Conservation (phyloP, 2,329 filamentous ascomycete species). For the Sarocladium kiliense region DNA sequence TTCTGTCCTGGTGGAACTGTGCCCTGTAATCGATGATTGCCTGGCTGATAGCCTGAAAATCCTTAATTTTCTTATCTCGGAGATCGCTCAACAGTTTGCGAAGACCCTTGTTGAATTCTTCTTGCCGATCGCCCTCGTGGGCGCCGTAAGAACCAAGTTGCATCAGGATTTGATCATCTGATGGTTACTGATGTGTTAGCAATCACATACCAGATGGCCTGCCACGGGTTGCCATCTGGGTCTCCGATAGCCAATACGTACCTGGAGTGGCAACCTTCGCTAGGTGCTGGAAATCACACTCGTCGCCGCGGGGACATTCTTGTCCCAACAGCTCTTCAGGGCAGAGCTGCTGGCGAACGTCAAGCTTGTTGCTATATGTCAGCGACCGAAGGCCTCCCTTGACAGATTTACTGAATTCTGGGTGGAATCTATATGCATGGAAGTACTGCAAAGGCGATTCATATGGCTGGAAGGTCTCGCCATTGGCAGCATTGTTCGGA, state of each 20-base stretch:
- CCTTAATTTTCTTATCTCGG: conserved; percentile 53
- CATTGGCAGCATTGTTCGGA: conserved; percentile 2
- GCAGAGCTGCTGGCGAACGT: conserved; percentile 69
- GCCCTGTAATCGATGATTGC: conserved; percentile 64
- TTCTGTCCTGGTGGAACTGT: conserved; percentile 58
- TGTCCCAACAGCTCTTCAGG: conserved; percentile 66
- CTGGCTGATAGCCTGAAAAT: conserved; percentile 62
- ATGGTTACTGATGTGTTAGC: conserved; percentile 38
- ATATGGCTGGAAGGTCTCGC: conserved; percentile 52
- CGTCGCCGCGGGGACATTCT: conserved; percentile 62
- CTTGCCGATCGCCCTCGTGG: conserved; percentile 55
- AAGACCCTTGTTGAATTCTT: conserved; percentile 58
- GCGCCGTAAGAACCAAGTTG: conserved; percentile 64
- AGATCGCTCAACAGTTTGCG: conserved; percentile 55
- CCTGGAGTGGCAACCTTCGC: conserved; percentile 31
- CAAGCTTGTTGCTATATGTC: conserved; percentile 90
- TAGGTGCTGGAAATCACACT: conserved; percentile 79
- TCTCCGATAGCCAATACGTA: conserved; percentile 20
- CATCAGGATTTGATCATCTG: conserved; percentile 70
- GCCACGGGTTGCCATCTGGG: conserved; percentile 17
- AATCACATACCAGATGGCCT: conserved; percentile 28
- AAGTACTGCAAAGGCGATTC: conserved; percentile 78
- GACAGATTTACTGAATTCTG: conserved; percentile 64
- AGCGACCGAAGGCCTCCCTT: conserved; percentile 77
- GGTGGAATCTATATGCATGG: conserved; percentile 86